These are phyloP conservation scores for Pseudoneurospora amorphoporcata DNA, from an alignment of 495 filamentous ascomycete genomes.

Conservation along the genomic window DNA sequence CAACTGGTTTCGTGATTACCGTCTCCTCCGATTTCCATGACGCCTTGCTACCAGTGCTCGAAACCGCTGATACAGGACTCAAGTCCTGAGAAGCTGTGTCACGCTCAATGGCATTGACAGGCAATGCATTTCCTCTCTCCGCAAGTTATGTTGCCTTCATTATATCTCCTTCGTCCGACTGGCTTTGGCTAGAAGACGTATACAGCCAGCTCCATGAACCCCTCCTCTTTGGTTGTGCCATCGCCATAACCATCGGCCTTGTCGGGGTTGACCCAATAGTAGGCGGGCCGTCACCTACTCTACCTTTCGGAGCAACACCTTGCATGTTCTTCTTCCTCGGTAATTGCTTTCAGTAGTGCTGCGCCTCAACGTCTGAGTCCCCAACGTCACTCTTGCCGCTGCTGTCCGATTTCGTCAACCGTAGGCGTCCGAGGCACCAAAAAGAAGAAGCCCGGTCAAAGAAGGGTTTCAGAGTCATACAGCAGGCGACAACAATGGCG, in stretches of 20 bases:
- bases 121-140: neutral
- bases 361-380: neutral
- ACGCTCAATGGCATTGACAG: neutral
- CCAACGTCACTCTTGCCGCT: neutral
- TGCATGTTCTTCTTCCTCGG: neutral
- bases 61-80: neutral
- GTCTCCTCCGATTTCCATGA: neutral
- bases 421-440: neutral
- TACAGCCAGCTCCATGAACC: neutral
- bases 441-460: neutral
- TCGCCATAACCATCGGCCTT: neutral
- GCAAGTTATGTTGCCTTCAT: neutral
- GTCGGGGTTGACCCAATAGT: slow-evolving; percentile 8
- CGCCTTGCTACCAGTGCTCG: neutral
- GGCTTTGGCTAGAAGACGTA: neutral
- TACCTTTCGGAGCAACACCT: too few relatives aligned
- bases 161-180: neutral
- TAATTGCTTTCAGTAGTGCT: neutral
- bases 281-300: neutral
- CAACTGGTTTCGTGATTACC: neutral
- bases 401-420: neutral
- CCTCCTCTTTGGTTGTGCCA: neutral
- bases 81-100: neutral
- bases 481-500: slow-evolving; percentile 26
- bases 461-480: slow-evolving; percentile 21